Percentiles rank a stretch among this genome's conserved stretches.
phyloP scores from a whole-genome alignment of 2,329 filamentous ascomycete species.

The Colletotrichum simmondsii region DNA sequence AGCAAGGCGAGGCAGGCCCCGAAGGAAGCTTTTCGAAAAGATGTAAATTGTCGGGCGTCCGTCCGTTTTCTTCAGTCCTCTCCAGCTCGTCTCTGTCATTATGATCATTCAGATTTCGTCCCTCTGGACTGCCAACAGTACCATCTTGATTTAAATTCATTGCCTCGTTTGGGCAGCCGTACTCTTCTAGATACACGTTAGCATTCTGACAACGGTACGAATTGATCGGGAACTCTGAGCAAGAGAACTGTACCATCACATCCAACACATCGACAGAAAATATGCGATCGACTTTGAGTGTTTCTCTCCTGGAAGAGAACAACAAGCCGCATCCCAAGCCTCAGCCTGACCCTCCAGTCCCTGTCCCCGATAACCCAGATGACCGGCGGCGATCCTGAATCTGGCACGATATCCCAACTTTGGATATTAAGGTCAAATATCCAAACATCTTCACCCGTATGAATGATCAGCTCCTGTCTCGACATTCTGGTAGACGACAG shows the following conservation, averaged over 20 bases:
- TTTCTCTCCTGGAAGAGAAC: conserved; percentile 12
- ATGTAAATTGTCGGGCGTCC: conserved; percentile 5
- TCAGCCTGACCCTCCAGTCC: conserved; percentile 43
- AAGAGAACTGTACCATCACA: neutral
- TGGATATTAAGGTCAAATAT: neutral
- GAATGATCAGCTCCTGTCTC: neutral
- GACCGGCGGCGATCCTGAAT: conserved; percentile 24
- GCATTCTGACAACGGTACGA: neutral
- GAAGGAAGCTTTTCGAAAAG: conserved; percentile 16
- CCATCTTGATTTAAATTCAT: neutral
- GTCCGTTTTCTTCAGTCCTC: neutral
- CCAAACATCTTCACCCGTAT: neutral
- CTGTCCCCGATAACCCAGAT: conserved; percentile 40
- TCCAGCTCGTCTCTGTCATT: neutral
- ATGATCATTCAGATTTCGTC: neutral
- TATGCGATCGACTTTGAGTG: neutral
- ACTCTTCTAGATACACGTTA: neutral
- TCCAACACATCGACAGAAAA: neutral
- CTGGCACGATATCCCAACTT: neutral
- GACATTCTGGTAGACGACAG: neutral
- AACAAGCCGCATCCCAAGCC: conserved; percentile 43
- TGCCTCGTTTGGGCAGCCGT: neutral
- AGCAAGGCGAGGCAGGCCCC: conserved; percentile 10
- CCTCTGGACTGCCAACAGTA: neutral
- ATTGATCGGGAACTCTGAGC: neutral